A percentile compares a stretch with the other conserved stretches of the same genome.
phyloP scores from a whole-genome alignment of 768 basidiomycete species.

The Tricholoma saponaceum region DNA sequence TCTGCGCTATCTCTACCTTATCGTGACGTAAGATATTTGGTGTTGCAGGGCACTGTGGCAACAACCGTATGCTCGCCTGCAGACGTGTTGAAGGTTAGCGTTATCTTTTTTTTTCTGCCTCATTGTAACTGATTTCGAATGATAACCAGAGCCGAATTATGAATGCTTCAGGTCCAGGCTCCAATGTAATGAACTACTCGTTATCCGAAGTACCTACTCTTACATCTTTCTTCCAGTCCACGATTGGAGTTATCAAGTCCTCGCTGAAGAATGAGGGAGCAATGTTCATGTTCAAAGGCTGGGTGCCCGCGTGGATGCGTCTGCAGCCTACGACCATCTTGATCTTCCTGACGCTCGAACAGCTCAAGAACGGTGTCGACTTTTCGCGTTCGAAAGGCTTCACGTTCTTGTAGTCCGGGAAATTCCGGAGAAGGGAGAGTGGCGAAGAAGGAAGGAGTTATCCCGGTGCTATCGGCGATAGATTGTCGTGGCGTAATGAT shows the following conservation, averaged over 20 bases:
- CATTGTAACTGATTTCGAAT: background rate
- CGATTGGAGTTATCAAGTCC: constrained; percentile 60
- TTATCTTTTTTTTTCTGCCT: background rate
- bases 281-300: constrained; percentile 93
- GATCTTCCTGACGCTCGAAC: constrained; percentile 82
- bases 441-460: background rate
- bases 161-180: constrained; percentile 83
- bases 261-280: constrained; percentile 73
- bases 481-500: background rate
- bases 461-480: background rate
- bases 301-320: constrained; percentile 84
- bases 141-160: constrained; percentile 71
- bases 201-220: background rate
- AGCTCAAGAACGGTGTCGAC: constrained; percentile 71
- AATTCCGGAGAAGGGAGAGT: background rate
- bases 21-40: background rate
- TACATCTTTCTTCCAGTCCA: constrained; percentile 43
- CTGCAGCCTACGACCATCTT: constrained; percentile 86
- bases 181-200: constrained; percentile 44
- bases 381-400: constrained; percentile 44
- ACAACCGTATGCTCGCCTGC: constrained; percentile 89
- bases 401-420: constrained; percentile 18
- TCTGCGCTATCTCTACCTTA: background rate
- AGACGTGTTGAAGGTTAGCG: constrained; percentile 69
- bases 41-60: constrained; percentile 71